Evolutionary conservation across 768 basidiomycete genomes (phyloP), one percentile per base, ranked within the genome.

Genomic region (Hygrophoropsis aurantiaca): DNA sequence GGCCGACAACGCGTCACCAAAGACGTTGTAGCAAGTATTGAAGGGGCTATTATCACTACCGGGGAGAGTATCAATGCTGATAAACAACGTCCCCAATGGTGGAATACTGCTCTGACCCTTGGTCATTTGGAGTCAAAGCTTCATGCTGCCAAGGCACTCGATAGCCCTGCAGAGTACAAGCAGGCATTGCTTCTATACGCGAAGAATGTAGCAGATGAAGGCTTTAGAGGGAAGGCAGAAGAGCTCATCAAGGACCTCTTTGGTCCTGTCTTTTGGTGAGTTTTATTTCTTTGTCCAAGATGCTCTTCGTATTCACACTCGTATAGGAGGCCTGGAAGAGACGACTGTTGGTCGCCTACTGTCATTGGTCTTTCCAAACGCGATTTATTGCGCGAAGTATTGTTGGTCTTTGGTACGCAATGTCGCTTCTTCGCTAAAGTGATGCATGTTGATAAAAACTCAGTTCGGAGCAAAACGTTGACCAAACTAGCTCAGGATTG

Each of bases 161-260:
- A 92, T 18, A 94, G 91, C 58, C 79, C 82, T n/a, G 66, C 72
- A 40, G 97, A 98, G 67, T 97, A 90, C 67, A 89, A 84, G 63
- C 78, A 83, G 57, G 81, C 80, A 45, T 60, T 97, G 54, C 54
- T 84, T 45, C 54, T 81, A 54, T 97, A 97, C 62, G 85, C 91
- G 30, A 87, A 80, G 72, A 84, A 81, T 68, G 73, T 98, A 34
- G 91, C 87, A 27, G 90, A 97, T 53, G 93, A 95, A 62, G 93
- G 88, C 0, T 93, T 92, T 63, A 74, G 80, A 51, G 86, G 73
- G 30, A 93, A 94, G 64, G 94, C 84, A 15, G 94, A 97, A 63
- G 95, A 98, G 64, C 66, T 99, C 46, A 79, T 95, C 41, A 86
- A 80, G 65, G 97, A 97, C 53, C 74, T 98, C 43, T 84, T 88